These are phyloP conservation scores for Kwoniella sp. DNA, from an alignment of 768 basidiomycete genomes.

Conservation along the genomic window DNA sequence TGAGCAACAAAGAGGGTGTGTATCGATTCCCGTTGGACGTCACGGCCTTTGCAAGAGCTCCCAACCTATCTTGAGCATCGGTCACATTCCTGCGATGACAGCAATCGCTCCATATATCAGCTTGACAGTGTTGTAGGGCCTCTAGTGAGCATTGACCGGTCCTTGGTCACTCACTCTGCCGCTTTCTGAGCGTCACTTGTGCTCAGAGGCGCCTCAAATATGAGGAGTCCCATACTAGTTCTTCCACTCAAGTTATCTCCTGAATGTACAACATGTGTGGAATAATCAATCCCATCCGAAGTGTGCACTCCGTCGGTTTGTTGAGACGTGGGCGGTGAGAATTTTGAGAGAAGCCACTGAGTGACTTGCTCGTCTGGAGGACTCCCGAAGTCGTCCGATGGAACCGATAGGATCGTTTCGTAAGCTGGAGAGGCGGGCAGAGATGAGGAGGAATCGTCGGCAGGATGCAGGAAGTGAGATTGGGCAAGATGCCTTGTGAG, in stretches of 20 bases:
- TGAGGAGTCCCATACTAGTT: conserved; percentile 27
- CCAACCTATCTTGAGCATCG: conserved; percentile 41
- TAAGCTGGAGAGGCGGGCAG: background rate
- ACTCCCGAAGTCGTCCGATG: conserved; percentile 21
- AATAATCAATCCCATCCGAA: conserved; percentile 23
- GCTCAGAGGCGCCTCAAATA: conserved; percentile 36
- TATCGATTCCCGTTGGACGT: conserved; percentile 21
- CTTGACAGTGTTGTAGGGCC: too few relatives aligned
- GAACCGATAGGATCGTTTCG: conserved; percentile 22
- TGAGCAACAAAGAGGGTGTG: conserved; percentile 30
- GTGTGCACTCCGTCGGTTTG: conserved; percentile 7
- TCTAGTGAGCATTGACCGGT: too few relatives aligned
- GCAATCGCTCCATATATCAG: too few relatives aligned
- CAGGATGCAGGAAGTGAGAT: background rate
- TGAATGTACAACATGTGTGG: conserved; percentile 13
- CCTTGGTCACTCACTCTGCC: conserved; percentile 20
- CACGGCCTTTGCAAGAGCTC: conserved; percentile 10
- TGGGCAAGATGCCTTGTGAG: conserved; percentile 31
- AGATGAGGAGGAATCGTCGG: background rate
- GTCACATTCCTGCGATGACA: conserved; percentile 22
- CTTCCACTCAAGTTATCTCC: conserved; percentile 18
- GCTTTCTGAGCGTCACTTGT: conserved; percentile 20
- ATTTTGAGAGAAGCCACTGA: conserved; percentile 42
- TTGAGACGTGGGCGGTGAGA: conserved; percentile 16
- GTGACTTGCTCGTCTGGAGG: conserved; percentile 26